These are phyloP conservation scores for Lentinula edodes DNA, from an alignment of 768 basidiomycete species.

Conservation along the genomic window DNA sequence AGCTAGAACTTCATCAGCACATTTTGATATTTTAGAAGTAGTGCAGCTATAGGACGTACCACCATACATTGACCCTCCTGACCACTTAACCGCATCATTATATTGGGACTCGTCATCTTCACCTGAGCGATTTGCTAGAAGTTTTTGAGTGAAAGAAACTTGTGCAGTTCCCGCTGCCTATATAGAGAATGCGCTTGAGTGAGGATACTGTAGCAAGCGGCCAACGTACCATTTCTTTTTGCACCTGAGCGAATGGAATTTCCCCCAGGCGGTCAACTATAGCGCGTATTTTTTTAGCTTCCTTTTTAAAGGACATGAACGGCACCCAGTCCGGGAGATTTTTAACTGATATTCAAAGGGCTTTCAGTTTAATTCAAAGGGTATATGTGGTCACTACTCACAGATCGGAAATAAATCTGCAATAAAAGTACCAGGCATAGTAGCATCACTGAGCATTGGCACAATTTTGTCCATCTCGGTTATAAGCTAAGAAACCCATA, in stretches of 20 bases:
- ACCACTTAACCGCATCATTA: constrained; percentile 8
- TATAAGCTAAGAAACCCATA: constrained; percentile 18
- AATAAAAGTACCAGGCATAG: constrained; percentile 22
- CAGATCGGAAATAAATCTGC: constrained; percentile 21
- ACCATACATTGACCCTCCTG: constrained; percentile 14
- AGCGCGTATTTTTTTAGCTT: constrained; percentile 3
- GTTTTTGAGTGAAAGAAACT: constrained; percentile 11
- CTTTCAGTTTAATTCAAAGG: not conserved
- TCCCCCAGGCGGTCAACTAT: constrained; percentile 9
- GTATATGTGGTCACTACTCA: constrained; percentile 5
- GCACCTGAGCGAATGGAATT: constrained; percentile 15
- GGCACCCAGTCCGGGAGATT: constrained; percentile 22
- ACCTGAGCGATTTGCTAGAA: not conserved
- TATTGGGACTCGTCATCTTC: not conserved
- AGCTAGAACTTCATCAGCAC: constrained; percentile 12
- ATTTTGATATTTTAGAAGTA: not conserved
- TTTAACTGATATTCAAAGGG: constrained; percentile 13
- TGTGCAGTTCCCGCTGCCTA: not conserved
- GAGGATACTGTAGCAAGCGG: not conserved
- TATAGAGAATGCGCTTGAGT: not conserved
- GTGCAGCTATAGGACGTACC: constrained; percentile 5
- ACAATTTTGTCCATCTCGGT: constrained; percentile 20
- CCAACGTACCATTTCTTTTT: constrained; percentile 6
- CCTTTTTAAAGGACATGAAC: not conserved
- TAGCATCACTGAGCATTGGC: constrained; percentile 17